phyloP scores from a whole-genome alignment of 1,284 basidiomycete species.

The Ceratobasidium sp. region DNA sequence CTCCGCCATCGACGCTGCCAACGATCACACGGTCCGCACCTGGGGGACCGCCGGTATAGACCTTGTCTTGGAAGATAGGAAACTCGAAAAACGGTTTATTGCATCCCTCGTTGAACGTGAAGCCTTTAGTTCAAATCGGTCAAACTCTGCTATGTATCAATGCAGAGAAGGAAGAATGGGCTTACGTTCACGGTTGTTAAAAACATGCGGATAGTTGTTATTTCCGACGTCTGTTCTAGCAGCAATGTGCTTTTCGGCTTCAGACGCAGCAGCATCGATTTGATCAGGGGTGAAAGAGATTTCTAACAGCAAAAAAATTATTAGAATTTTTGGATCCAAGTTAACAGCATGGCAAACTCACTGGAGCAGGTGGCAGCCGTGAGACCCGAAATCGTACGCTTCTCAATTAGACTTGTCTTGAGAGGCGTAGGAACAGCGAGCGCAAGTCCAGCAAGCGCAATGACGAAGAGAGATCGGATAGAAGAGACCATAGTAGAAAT shows the following conservation, averaged over 20 bases:
- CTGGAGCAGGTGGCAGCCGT: constrained; percentile 31
- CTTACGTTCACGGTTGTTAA: constrained; percentile 38
- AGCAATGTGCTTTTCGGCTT: constrained; percentile 12
- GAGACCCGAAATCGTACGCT: constrained; percentile 33
- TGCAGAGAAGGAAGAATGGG: background rate
- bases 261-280: constrained; percentile 38
- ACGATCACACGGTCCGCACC: constrained; percentile 36
- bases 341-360: background rate
- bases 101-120: constrained; percentile 37
- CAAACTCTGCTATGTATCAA: background rate
- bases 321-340: background rate
- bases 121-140: constrained; percentile 4
- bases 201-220: constrained; percentile 36
- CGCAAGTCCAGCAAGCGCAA: constrained; percentile 35
- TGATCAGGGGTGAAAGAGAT: constrained; percentile 35
- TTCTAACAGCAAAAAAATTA: background rate
- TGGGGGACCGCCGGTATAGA: constrained; percentile 41
- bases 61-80: constrained; percentile 20
- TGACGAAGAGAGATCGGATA: constrained; percentile 3
- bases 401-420: constrained; percentile 18
- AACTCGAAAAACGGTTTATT: constrained; percentile 29
- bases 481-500: constrained; percentile 9
- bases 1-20: constrained; percentile 28
- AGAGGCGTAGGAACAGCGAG: constrained; percentile 28
- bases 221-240: constrained; percentile 20